These are phyloP conservation scores for Talaromyces sp. DNA, from an alignment of 2,329 filamentous ascomycete genomes.

Conservation along the genomic window DNA sequence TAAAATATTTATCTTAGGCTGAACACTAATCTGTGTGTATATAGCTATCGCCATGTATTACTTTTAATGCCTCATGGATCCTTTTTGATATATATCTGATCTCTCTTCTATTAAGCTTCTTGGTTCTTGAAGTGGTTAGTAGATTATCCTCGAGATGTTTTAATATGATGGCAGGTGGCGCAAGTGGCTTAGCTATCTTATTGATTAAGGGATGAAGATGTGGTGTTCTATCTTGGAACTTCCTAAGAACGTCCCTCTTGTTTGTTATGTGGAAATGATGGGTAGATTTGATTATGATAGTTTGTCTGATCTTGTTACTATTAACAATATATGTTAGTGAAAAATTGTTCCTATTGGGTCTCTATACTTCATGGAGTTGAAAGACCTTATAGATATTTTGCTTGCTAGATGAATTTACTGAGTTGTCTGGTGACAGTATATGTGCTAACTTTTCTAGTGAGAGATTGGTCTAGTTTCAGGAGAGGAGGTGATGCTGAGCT, in stretches of 20 bases:
- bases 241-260: slow-evolving; percentile 6
- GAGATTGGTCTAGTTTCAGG: slow-evolving; percentile 4
- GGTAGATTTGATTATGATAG: slow-evolving; percentile 9
- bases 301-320: background rate
- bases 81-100: slow-evolving; percentile 15
- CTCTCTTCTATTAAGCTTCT: slow-evolving; percentile 13
- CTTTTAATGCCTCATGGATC: slow-evolving; percentile 12
- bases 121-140: slow-evolving; percentile 2
- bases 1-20: background rate
- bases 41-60: slow-evolving; percentile 15
- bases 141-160: slow-evolving; percentile 17
- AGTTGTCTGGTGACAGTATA: slow-evolving; percentile 9
- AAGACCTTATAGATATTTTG: background rate
- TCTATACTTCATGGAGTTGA: no score
- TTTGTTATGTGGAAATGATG: slow-evolving; percentile 9
- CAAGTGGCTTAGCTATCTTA: slow-evolving; percentile 5
- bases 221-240: slow-evolving; percentile 8
- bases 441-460: slow-evolving; percentile 5
- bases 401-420: slow-evolving; percentile 7
- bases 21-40: slow-evolving; percentile 17
- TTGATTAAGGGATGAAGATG: slow-evolving; percentile 9
- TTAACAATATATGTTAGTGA: slow-evolving; percentile 3
- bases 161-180: slow-evolving; percentile 14
- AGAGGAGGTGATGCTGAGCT: no score
- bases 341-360: background rate